A percentile compares a stretch with the other conserved stretches of the same genome.
These are phyloP conservation scores for Cicer chorassanicum DNA, from an alignment of 306 rosid genomes.

Conservation along the genomic window DNA sequence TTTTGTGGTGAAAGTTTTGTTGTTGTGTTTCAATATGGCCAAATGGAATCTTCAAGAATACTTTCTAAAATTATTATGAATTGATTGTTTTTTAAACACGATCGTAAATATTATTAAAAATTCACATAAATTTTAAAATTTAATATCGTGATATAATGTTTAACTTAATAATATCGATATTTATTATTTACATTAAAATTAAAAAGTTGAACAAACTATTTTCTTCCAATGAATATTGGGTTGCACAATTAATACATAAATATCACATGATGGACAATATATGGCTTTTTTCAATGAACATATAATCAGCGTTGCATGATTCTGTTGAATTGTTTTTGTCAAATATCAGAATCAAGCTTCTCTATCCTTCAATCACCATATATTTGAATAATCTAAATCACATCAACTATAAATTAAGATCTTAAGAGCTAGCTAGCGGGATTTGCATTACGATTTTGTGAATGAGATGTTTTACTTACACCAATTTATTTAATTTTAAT, in stretches of 20 bases:
- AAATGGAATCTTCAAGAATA: slow-evolving; percentile 38
- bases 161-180: no score
- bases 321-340: slow-evolving; percentile 47
- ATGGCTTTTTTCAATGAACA: slow-evolving; percentile 30
- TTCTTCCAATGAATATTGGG: background rate
- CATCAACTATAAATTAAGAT: slow-evolving; percentile 32
- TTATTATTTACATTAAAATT: no score
- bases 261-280: slow-evolving; percentile 17
- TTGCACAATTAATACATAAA: background rate
- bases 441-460: slow-evolving; percentile 46
- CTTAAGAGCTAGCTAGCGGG: slow-evolving; percentile 32
- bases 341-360: slow-evolving; percentile 45
- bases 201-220: slow-evolving; percentile 27
- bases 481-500: slow-evolving; percentile 8
- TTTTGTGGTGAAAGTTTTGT: slow-evolving; percentile 47
- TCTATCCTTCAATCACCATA: slow-evolving; percentile 13
- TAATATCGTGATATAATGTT: no score
- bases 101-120: no score
- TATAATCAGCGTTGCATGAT: slow-evolving; percentile 16
- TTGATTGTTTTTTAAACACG: no score
- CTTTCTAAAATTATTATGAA: no score
- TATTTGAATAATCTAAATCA: slow-evolving; percentile 55
- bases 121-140: no score
- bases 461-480: slow-evolving; percentile 60
- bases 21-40: slow-evolving; percentile 45